Evolutionary conservation across 2,329 filamentous ascomycete species (phyloP), one percentile per base, ranked within the genome.

Genomic region (Talaromyces sp.): DNA sequence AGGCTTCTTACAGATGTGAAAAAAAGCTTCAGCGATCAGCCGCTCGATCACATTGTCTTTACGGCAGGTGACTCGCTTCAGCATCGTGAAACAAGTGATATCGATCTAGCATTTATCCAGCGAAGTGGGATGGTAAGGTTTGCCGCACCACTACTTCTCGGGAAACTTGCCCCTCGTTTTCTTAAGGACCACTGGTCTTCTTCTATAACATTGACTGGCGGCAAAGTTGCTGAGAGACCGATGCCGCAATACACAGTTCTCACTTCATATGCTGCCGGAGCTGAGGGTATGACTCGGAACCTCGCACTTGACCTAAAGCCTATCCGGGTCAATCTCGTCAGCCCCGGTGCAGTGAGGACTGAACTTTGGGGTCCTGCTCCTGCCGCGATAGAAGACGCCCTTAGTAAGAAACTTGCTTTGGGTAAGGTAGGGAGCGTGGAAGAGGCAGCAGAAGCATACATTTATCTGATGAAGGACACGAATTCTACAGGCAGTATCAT

Each of bases 221-320:
- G 79, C 1, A 70, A 69, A 2, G 86, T 85, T 8, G 70, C 73
- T 1, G 64, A 84, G 7, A 73, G 73, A 36, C 78, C 79, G 0
- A 52, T 66, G 8, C 70, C 71, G 0, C 72, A 71, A 3, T 77
- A 73, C 72, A 61, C 69, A 0, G 15, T 76, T 6, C 59, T 66
- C 0, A 72, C 75, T 0, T 66, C 67, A 0, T 61, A 68, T 15
- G 70, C 70, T 0, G 63, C 61, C 2, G 69, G 68, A 0, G 32
- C 68, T 4, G 77, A 85, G 56, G 79, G 81, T 3, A 77, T 88
- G 69, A 77, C 79, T 2, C 77, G 83, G 1, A 81, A 78, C 3
- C 73, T 90, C 36, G 87, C 87, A 1, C 67, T 89, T 33, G 87
- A 90, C 67, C 68, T 91, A 60, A 81, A 80, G 64, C 88, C 88